Evolutionary conservation across 164 flowering plant genomes (phyloP), one percentile per base, ranked within the genome.

Genomic region (Nelumbo lutea): DNA sequence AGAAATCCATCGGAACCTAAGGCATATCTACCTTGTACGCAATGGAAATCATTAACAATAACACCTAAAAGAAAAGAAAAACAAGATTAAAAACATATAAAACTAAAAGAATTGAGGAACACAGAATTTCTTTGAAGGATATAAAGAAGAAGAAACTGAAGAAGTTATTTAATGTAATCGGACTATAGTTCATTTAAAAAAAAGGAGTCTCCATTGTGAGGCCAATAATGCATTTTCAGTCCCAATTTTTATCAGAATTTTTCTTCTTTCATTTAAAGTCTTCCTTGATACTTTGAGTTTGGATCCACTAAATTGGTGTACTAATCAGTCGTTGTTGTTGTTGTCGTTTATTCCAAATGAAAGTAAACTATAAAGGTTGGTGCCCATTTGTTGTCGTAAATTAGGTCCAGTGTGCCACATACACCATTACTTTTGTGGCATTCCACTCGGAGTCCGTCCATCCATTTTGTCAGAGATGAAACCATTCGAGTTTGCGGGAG

Each of bases 1-100:
- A 66, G 77, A 79, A 76, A 76, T 73, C 79, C 50, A 69, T 77
- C 43, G 72, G 73, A 78, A 68, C 68, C 77, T 83, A 62, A 69
- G 80, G 59, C 84, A 72, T 42, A 9, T 75, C 56, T 81, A 76
- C 71, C 83, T 84, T 59, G 77, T 86, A 8, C 90, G 88, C 80
- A 84, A 80, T 76, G 88, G 89, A 14, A 87, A 82, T 61, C 82
- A 88, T 76, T 86, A 90, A 88, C 95, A 88, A 85, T 87, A 84
- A 65, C 80, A 9, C 15, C 41, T 9, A 50, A 5, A 15, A 9
- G 6, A 59, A 39, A 51, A 7, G 53, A 42, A 5, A 42, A 5
- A 45, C 2, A 44, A 44, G 15, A 43, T 6, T 6, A 50, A 6
- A 42, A 46, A 11, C 39, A 38, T 1, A 38, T 15, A 7, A 6